Base-by-base conservation (phyloP, 1,139 yeast genomes). In the Sugiyamaella novakii region DNA sequence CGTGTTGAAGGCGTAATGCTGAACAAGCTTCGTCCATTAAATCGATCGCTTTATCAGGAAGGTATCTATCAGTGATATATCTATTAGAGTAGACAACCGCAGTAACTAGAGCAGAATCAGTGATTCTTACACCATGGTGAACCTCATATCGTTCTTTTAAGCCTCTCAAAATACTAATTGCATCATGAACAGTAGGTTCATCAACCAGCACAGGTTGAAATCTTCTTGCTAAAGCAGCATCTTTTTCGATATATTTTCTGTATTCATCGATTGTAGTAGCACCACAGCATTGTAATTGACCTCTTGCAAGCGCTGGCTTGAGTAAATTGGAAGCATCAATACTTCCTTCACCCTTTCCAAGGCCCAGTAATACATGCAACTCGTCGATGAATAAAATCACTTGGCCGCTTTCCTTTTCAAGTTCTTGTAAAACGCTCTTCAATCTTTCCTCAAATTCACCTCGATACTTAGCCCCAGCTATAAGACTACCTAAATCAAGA, bases 1-100 rank as follows among this genome's bases (percentile, higher is more conserved):
- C 98, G 65, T 92, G 98, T 68, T 92, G 98, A 54, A 92, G 74
- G 56, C 98, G 75, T 54, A 92, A 74, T 0, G 96, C 95, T 1
- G 97, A 92, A 69, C 98, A 89, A 0, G 98, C 98, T 65, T 92
- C 98, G 69, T 92, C 98, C 2, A 92, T 94, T 59, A 92, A 76
- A 68, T 92, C 98, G 58, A 92, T 89, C 8, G 97, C 97, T 70
- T 92, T 92, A 66, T 92, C 98, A 0, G 98, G 98, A 40, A 92
- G 73, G 61, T 82, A 88, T 49, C 98, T 72, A 66, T 92, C 98
- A 5, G 95, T 87, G 49, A 92, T 87, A 66, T 92, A 92, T 56
- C 98, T 77, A 62, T 88, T 87, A 27, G 96, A 84, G 62, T 91
- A 81, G 3, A 87, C 82, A 0, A 97, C 96, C 8, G 98, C 96